Evolutionary conservation across 805 yeast genomes (phyloP).

Genomic region (Barnettozyma sucrosica): DNA sequence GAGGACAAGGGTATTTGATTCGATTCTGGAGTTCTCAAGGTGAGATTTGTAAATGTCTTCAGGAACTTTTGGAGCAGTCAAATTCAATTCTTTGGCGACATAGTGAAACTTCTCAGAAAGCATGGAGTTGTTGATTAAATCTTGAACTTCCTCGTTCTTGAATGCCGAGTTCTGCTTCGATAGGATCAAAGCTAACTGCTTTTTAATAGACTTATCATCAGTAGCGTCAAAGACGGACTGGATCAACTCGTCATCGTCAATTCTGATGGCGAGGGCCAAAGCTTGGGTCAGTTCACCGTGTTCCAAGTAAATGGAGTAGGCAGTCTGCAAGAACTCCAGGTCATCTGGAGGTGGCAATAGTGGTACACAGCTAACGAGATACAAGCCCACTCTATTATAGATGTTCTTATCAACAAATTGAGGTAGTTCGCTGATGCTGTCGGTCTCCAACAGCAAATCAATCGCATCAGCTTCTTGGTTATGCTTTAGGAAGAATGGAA

Average conservation of each 20-base stretch:
- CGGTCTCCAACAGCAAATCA: conserved; percentile 85
- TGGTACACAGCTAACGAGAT: conserved; percentile 95
- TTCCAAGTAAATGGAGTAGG: conserved; percentile 75
- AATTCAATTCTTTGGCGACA: conserved; percentile 79
- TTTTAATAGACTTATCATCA: conserved; percentile 64
- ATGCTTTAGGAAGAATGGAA: conserved; percentile 86
- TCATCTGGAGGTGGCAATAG: conserved; percentile 94
- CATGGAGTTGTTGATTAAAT: conserved; percentile 74
- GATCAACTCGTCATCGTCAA: conserved; percentile 76
- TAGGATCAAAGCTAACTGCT: conserved; percentile 86
- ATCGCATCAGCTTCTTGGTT: conserved; percentile 99
- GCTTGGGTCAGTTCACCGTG: conserved; percentile 86
- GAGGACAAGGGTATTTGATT: conserved; percentile 46
- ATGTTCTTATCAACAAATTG: conserved; percentile 81
- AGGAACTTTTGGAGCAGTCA: conserved; percentile 86
- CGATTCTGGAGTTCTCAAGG: conserved; percentile 56
- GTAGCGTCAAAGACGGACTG: conserved; percentile 79
- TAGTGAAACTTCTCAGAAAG: conserved; percentile 75
- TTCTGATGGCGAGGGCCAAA: conserved; percentile 77
- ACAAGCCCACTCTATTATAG: conserved; percentile 83
- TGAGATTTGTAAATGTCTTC: conserved; percentile 93
- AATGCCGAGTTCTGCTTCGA: conserved; percentile 83
- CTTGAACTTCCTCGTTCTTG: conserved; percentile 71
- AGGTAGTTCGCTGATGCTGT: conserved; percentile 75
- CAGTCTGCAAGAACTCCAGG: conserved; percentile 76